Conservation (phyloP, 1,139 yeast genomes). For the Diutina siamensis region DNA sequence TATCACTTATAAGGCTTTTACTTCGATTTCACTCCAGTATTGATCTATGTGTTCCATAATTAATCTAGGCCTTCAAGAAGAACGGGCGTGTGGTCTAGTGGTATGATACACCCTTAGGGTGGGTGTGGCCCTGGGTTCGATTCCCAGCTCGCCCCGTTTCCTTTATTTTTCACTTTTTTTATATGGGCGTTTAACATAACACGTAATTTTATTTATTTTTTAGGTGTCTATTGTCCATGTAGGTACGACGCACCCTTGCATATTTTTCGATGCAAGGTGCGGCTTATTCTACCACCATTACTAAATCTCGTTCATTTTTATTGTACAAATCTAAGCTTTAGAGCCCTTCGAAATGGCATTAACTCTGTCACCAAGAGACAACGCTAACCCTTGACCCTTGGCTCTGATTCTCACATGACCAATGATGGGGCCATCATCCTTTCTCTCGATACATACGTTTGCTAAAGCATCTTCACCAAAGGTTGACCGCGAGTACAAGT, state of each 20-base stretch:
- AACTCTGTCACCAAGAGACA: slow-evolving; percentile 88
- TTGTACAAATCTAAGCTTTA: neutral
- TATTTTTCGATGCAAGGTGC: neutral
- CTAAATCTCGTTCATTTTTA: neutral
- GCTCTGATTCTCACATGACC: slow-evolving; percentile 97
- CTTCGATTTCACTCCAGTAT: neutral
- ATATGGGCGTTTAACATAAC: neutral
- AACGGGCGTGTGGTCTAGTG: neutral
- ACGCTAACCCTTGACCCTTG: slow-evolving; percentile 95
- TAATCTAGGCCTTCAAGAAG: too few relatives aligned
- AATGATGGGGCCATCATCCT: slow-evolving; percentile 61
- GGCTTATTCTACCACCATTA: too few relatives aligned
- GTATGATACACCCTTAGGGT: neutral
- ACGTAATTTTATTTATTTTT: neutral
- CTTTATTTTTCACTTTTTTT: neutral
- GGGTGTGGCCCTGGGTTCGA: neutral
- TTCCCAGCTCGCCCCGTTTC: neutral
- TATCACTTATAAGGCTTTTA: too few relatives aligned
- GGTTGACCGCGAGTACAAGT: slow-evolving; percentile 82
- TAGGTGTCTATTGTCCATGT: too few relatives aligned
- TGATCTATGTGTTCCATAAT: too few relatives aligned
- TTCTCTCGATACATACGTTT: slow-evolving; percentile 84
- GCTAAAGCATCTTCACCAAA: slow-evolving; percentile 98
- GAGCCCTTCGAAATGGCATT: slow-evolving; percentile 38
- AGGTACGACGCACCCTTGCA: neutral